Percentiles rank a stretch among this genome's conserved stretches.
These are phyloP conservation scores for Cephalotrichum gorgonifer DNA, from an alignment of 2,329 filamentous ascomycete species.

Conservation along the genomic window DNA sequence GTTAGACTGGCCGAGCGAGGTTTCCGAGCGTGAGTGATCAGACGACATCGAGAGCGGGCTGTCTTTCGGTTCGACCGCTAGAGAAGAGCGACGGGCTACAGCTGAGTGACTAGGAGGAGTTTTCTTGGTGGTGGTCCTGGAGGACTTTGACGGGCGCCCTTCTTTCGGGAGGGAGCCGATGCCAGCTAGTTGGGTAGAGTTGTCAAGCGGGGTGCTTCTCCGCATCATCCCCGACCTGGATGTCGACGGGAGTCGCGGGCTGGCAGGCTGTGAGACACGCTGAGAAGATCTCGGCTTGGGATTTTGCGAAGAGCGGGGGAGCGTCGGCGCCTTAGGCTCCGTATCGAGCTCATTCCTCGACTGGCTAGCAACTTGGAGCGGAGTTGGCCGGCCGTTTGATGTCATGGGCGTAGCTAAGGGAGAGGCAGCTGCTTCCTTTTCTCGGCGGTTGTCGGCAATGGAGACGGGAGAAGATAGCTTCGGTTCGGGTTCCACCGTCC, in stretches of 20 bases:
- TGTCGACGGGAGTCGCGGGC: neutral
- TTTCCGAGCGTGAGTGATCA: neutral
- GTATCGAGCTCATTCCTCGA: neutral
- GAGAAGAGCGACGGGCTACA: neutral
- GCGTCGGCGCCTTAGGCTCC: neutral
- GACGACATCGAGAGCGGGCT: neutral
- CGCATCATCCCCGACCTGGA: neutral
- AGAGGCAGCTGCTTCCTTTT: neutral
- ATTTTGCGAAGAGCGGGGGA: neutral
- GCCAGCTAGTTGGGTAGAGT: neutral
- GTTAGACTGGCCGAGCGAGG: neutral
- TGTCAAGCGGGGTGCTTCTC: neutral
- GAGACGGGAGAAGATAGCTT: neutral
- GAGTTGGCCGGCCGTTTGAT: neutral
- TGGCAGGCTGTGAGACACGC: neutral
- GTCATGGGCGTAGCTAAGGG: neutral
- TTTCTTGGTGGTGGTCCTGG: neutral
- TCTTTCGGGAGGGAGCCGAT: neutral
- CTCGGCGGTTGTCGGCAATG: neutral
- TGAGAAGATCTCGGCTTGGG: neutral
- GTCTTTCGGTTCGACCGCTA: neutral
- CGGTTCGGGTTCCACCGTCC: neutral
- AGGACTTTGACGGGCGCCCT: neutral
- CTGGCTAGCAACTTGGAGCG: neutral
- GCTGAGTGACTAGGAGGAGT: neutral